These are phyloP conservation scores for Leccinum fibrillosum DNA, from an alignment of 768 basidiomycete species.

Conservation along the genomic window DNA sequence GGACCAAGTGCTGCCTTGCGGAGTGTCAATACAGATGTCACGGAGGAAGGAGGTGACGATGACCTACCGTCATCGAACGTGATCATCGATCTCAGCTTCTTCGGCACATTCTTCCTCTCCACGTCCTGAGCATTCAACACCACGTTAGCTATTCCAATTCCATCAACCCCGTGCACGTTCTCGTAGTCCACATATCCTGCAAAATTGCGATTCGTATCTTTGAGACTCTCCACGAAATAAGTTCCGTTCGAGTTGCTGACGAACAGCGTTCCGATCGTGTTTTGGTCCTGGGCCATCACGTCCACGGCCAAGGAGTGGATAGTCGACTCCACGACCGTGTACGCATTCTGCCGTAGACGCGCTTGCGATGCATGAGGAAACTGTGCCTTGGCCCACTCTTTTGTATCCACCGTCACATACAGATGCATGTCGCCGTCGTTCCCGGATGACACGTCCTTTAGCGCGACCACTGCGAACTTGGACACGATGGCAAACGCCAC, in stretches of 20 bases:
- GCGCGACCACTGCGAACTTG: slow-evolving; percentile 88
- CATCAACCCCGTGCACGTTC: slow-evolving; percentile 79
- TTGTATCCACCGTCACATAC: slow-evolving; percentile 83
- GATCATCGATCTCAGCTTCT: slow-evolving; percentile 72
- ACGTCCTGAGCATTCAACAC: slow-evolving; percentile 85
- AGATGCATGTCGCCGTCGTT: slow-evolving; percentile 72
- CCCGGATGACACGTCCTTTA: slow-evolving; percentile 61
- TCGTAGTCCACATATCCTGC: slow-evolving; percentile 94
- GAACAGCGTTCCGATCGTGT: slow-evolving; percentile 83
- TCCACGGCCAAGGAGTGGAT: slow-evolving; percentile 93
- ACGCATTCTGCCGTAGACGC: slow-evolving; percentile 83
- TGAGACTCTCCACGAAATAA: slow-evolving; percentile 86
- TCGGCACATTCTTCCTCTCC: slow-evolving; percentile 62
- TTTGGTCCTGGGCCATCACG: slow-evolving; percentile 70
- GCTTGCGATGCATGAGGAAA: slow-evolving; percentile 90
- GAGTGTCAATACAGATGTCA: not conserved
- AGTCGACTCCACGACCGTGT: slow-evolving; percentile 94
- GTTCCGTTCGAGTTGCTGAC: slow-evolving; percentile 96
- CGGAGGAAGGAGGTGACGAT: not conserved
- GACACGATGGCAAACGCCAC: slow-evolving; percentile 89
- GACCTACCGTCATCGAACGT: slow-evolving; percentile 86
- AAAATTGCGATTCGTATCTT: slow-evolving; percentile 89
- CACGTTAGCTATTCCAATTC: slow-evolving; percentile 87
- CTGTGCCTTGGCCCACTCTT: slow-evolving; percentile 81
- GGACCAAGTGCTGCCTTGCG: slow-evolving; percentile 68